Conservation (phyloP, 345 rosid species). For the Excoecaria agallocha region DNA sequence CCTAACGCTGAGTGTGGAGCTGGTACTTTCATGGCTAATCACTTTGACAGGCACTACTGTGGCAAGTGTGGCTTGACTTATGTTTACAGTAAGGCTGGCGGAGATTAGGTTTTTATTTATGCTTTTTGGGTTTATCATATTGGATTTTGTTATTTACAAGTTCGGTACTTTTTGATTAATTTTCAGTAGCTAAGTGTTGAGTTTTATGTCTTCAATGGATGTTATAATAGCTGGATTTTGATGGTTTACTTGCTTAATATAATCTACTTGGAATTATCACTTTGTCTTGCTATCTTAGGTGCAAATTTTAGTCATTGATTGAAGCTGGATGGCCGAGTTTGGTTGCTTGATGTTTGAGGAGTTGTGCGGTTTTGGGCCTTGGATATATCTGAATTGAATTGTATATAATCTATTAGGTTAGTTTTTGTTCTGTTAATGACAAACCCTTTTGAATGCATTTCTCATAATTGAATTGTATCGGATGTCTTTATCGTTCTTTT, state of each 20-base stretch:
- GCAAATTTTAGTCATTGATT: not conserved
- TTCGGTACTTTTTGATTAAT: not conserved
- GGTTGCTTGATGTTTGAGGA: not conserved
- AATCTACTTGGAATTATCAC: not conserved
- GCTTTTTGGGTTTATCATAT: not conserved
- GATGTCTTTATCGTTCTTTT: not conserved
- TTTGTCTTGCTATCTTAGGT: not conserved
- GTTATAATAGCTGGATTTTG: not conserved
- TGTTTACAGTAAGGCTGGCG: conserved; percentile 31
- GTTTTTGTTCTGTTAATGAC: no score
- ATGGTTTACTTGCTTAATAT: conserved; percentile 1
- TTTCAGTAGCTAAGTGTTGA: not conserved
- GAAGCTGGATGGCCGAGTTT: not conserved
- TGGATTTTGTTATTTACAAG: not conserved
- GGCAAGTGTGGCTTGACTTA: conserved; percentile 36
- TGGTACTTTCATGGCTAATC: conserved; percentile 34
- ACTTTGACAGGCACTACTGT: conserved; percentile 33
- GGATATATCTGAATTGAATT: no score
- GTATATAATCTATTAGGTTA: no score
- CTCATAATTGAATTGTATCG: not conserved
- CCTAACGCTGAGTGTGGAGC: conserved; percentile 33
- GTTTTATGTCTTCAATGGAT: not conserved
- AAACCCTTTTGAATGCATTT: no score
- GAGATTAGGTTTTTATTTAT: conserved; percentile 8
- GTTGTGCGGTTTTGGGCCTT: not conserved